A percentile compares a stretch with the other conserved stretches of the same genome.
phyloP scores from a whole-genome alignment of 2,329 filamentous ascomycete species.

The Ophiostoma sp. region DNA sequence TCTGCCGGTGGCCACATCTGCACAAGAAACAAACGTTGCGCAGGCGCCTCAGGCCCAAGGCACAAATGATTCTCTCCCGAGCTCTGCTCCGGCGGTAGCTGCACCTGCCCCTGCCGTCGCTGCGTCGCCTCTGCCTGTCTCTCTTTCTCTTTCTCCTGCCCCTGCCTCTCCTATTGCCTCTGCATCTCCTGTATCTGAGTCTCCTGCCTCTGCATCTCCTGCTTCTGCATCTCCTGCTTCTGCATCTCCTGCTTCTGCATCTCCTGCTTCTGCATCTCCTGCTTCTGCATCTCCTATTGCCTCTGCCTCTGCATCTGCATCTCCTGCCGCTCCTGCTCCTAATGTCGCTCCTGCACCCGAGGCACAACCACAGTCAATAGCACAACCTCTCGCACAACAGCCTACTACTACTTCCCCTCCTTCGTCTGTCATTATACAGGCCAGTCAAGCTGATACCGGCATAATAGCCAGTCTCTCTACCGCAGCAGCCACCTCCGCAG shows the following conservation, averaged over 20 bases:
- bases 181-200: conserved; percentile 16
- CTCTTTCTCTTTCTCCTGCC: background rate
- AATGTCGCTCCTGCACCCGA: conserved; percentile 21
- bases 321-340: conserved; percentile 16
- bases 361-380: conserved; percentile 14
- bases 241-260: background rate
- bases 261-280: too few relatives aligned
- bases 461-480: conserved; percentile 30
- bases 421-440: conserved; percentile 28
- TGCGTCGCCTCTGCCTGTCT: background rate
- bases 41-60: conserved; percentile 2
- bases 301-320: background rate
- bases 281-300: background rate
- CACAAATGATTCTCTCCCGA: background rate
- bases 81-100: background rate
- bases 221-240: too few relatives aligned
- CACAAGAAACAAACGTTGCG: background rate
- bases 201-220: too few relatives aligned
- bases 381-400: conserved; percentile 25
- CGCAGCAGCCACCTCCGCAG: conserved; percentile 24
- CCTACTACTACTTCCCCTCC: conserved; percentile 17
- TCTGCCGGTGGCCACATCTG: background rate
- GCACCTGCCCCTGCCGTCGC: background rate
- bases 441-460: conserved; percentile 38
- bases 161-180: background rate